Evolutionary conservation across 495 filamentous ascomycete genomes (phyloP), one percentile per base, ranked within the genome.

Genomic region (Hypoxylon trugodes): DNA sequence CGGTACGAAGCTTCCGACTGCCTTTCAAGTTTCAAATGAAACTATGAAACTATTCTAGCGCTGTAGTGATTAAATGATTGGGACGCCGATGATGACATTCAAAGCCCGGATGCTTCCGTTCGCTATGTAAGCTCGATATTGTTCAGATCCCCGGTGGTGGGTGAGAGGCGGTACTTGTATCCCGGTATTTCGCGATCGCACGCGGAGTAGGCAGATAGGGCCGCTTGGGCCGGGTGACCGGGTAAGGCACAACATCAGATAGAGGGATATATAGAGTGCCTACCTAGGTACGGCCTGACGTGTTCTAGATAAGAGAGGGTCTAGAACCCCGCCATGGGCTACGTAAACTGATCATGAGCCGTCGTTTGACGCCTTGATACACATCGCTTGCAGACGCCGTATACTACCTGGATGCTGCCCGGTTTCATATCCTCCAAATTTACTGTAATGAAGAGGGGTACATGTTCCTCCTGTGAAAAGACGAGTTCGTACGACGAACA

Each of bases 311-410:
- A 61, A 45, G 37, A 10, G 18, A 36, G 28, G 55, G 63, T 51
- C 63, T 66, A 66, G 63, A 57, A 59, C 51, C 36, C 37, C 50
- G 13, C 38, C 6, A 51, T 61, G 24, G 37, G 50, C 38, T 35
- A 52, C 36, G 32, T 53, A n/a, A n/a, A n/a, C n/a, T n/a, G n/a
- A n/a, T n/a, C n/a, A n/a, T 28, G 46, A 51, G 33, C n/a, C 41
- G 30, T 51, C 35, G 30, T 35, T 42, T 33, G 47, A 52, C 46
- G 46, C 32, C 47, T 40, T 21, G 7, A 40, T 54, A 19, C 30
- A 36, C 40, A 12, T 16, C 21, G 4, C 28, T 48, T 49, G 61
- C 61, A 64, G 53, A 19, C 40, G 61, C 53, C 53, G 10, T 45
- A 46, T 28, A 9, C 18, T 43, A n/a, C n/a, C n/a, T n/a, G n/a